These are phyloP conservation scores for Poa annua DNA, from an alignment of 176 grass and related monocot genomes.

Conservation along the genomic window DNA sequence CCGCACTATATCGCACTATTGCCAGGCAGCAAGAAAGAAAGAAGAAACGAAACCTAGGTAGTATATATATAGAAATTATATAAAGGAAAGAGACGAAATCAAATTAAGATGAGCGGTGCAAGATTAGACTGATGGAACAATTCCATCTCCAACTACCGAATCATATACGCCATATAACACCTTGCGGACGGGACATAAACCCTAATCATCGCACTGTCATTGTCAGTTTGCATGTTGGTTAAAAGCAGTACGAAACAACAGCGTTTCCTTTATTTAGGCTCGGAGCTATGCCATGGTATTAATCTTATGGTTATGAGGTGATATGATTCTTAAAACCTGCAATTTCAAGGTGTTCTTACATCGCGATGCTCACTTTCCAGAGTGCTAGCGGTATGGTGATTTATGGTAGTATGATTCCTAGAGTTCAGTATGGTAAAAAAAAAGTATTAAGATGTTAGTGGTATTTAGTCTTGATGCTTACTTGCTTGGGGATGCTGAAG, in stretches of 20 bases:
- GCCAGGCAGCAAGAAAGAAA: too few relatives aligned
- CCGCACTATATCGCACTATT: too few relatives aligned
- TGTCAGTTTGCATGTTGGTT: neutral
- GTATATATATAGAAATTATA: too few relatives aligned
- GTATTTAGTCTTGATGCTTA: constrained; percentile 39
- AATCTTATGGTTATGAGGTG: neutral
- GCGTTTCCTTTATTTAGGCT: neutral
- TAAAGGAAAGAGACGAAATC: too few relatives aligned
- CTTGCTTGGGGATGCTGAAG: constrained; percentile 96
- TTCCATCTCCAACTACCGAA: too few relatives aligned
- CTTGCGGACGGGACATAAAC: too few relatives aligned
- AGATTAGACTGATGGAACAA: too few relatives aligned
- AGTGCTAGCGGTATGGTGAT: neutral
- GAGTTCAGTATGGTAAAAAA: neutral
- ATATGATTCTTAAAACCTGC: neutral
- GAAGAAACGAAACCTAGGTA: too few relatives aligned
- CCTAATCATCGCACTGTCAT: neutral
- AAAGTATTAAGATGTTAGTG: neutral
- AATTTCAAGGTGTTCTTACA: neutral
- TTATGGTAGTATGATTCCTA: neutral
- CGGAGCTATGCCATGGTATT: neutral
- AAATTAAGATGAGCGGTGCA: too few relatives aligned
- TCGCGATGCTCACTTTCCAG: neutral
- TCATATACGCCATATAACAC: too few relatives aligned
- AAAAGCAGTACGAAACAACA: neutral